Percentiles rank a stretch among this genome's conserved stretches.
Conservation (phyloP, 2,329 filamentous ascomycete genomes). For the Fusarium goolgardi region DNA sequence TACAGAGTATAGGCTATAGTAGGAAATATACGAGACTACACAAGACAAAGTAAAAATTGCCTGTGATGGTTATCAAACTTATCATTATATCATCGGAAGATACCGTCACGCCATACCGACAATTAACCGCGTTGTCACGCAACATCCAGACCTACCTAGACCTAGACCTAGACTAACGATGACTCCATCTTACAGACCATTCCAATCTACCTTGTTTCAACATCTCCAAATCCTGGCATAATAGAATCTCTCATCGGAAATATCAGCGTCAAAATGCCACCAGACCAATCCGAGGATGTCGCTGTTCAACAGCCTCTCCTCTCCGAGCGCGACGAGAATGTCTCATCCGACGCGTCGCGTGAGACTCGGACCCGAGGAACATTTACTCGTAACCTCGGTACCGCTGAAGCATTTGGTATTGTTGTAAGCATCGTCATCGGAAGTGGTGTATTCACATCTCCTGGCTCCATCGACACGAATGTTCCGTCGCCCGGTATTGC, state of each 20-base stretch:
- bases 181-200: conserved; percentile 8
- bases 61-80: neutral
- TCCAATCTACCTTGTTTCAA: conserved; percentile 1
- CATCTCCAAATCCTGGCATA: neutral
- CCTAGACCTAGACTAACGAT: neutral
- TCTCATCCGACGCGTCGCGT: conserved; percentile 4
- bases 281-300: conserved; percentile 13
- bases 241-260: neutral
- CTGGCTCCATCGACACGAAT: conserved; percentile 71
- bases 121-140: conserved; percentile 38
- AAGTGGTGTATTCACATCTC: conserved; percentile 73
- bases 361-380: conserved; percentile 29
- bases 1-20: too few relatives aligned
- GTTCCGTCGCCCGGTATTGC: conserved; percentile 70
- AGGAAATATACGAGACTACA: neutral
- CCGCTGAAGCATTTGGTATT: conserved; percentile 66
- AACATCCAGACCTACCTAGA: neutral
- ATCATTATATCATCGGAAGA: neutral
- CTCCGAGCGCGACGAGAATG: conserved; percentile 13
- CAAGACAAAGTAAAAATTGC: neutral
- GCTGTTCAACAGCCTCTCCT: conserved; percentile 35
- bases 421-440: conserved; percentile 73
- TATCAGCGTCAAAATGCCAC: conserved; percentile 22
- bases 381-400: conserved; percentile 60
- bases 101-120: conserved; percentile 29